Evolutionary conservation across 2,329 filamentous ascomycete species (phyloP), one percentile per base, ranked within the genome.

Genomic region (Hymenotorrendiella dingleyae): DNA sequence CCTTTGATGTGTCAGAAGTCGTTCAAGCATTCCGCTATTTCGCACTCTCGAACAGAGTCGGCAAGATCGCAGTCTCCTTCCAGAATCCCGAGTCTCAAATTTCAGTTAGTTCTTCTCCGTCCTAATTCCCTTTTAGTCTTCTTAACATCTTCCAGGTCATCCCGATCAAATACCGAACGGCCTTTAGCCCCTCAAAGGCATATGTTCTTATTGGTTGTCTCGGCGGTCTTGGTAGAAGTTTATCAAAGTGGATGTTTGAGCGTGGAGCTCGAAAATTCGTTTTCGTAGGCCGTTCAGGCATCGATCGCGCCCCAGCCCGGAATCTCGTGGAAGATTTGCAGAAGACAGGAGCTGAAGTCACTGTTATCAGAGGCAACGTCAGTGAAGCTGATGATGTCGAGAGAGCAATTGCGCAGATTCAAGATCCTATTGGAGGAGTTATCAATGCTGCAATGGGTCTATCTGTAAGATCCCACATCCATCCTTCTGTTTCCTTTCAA

Each of bases 391-490:
- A 27, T 4, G 45, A 41, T 33, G 45, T 48, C 11, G 23, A 32
- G n/a, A 19, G 16, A 17, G 40, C 40, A 2, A 20, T 45, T 11
- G 23, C 32, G 30, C 16, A 20, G 30, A 20, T 23, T 20, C 4
- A 20, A n/a, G 24, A 43, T 5, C 45, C 45, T 6, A 43, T 54
- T 19, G 40, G 35, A 17, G 52, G 52, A 14, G 35, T 55, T 14
- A n/a, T 55, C 4, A 50, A 55, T 26, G 27, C 42, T 32, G 43
- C 53, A 10, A 48, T 52, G 43, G 51, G 54, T 10, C 36, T 55
- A 12, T 62, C 3, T 20, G 30, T 33, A 33, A 20, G 30, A n/a
- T n/a, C n/a, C n/a, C n/a, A n/a, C n/a, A n/a, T 12, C 14, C 10
- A 14, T 20, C 20, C 28, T 16, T 6, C 28, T n/a, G n/a, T n/a